Conservation (phyloP, 1,284 basidiomycete genomes). For the Psilocybe mexicana region DNA sequence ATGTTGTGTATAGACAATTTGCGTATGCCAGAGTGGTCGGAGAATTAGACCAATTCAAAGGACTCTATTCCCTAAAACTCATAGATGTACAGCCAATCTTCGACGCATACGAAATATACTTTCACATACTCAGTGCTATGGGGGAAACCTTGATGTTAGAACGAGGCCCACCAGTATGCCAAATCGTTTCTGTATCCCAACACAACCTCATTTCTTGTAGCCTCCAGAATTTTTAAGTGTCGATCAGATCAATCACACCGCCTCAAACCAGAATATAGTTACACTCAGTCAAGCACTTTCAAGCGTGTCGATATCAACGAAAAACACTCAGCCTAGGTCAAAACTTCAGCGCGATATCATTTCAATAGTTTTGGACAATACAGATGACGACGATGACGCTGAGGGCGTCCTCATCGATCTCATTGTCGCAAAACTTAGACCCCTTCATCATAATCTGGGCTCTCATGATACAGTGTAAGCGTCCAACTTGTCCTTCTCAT, state of each 20-base stretch:
- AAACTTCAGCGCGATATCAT: background rate
- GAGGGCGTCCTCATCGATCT: background rate
- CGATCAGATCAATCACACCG: background rate
- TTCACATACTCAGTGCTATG: slow-evolving; percentile 32
- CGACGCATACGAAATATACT: slow-evolving; percentile 32
- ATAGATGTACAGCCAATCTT: slow-evolving; percentile 21
- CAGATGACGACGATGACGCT: background rate
- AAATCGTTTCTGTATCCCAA: no score
- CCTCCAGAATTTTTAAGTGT: background rate
- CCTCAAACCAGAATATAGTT: background rate
- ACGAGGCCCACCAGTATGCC: slow-evolving; percentile 29
- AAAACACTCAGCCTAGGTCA: background rate
- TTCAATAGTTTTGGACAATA: background rate
- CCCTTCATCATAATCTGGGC: background rate
- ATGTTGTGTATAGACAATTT: slow-evolving; percentile 22
- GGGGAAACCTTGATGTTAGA: slow-evolving; percentile 26
- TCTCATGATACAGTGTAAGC: background rate
- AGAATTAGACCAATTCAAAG: slow-evolving; percentile 20
- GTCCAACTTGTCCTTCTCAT: background rate
- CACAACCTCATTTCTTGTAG: background rate
- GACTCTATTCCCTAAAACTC: slow-evolving; percentile 21
- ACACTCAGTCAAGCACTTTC: background rate
- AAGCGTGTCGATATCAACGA: background rate
- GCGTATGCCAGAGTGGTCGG: slow-evolving; percentile 32
- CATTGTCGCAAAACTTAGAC: background rate